These are phyloP conservation scores for Amanita pallidorosea DNA, from an alignment of 768 basidiomycete genomes.

Conservation along the genomic window DNA sequence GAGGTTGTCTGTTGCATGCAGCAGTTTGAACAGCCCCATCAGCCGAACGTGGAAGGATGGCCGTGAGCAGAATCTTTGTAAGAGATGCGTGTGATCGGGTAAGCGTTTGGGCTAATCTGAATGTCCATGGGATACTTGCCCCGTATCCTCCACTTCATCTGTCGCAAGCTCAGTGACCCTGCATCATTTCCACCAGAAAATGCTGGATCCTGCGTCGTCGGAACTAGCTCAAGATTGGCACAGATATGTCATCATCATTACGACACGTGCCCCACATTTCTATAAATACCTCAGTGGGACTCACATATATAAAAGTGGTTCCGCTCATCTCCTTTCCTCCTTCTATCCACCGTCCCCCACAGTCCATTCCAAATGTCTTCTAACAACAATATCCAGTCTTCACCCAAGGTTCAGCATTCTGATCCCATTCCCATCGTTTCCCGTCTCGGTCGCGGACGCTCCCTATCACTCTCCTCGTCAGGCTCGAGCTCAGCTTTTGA, in stretches of 20 bases:
- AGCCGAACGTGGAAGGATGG: background rate
- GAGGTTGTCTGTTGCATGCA: too few species aligned
- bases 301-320: background rate
- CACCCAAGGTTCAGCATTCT: conserved; percentile 32
- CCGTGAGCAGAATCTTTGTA: background rate
- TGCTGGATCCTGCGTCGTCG: background rate
- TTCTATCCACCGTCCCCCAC: background rate
- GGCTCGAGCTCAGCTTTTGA: conserved; percentile 43
- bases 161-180: background rate
- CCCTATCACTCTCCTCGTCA: conserved; percentile 52
- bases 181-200: background rate
- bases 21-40: background rate
- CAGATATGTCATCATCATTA: conserved; percentile 1
- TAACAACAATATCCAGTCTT: conserved; percentile 19
- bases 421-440: conserved; percentile 54
- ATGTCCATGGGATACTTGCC: background rate
- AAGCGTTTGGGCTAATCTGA: background rate
- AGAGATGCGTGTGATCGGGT: background rate
- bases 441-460: conserved; percentile 38
- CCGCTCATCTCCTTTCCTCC: background rate
- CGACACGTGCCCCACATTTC: conserved; percentile 4
- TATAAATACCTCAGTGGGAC: background rate
- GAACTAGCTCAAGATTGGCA: background rate
- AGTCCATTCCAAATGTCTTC: conserved; percentile 19
- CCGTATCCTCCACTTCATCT: too few species aligned